phyloP scores from a whole-genome alignment of 1,284 basidiomycete species.

The Cryptococcus jaspeensis region DNA sequence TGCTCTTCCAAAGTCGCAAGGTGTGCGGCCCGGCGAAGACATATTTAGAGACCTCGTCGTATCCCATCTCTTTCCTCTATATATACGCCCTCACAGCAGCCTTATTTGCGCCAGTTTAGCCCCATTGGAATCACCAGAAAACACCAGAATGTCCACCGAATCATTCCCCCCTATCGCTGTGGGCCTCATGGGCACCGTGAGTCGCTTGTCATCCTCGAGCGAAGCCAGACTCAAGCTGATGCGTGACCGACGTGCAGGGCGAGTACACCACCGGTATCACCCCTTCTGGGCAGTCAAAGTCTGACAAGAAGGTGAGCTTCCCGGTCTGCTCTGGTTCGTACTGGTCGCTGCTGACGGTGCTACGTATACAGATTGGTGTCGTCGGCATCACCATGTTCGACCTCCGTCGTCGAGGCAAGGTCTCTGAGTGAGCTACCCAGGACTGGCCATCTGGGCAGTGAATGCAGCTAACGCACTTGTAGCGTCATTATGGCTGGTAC shows the following conservation, averaged over 20 bases:
- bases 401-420: conserved; percentile 79
- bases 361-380: conserved; percentile 63
- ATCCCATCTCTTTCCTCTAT: neutral
- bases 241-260: conserved; percentile 21
- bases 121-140: neutral
- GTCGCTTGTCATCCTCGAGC: conserved; percentile 8
- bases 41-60: too few relatives aligned
- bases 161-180: conserved; percentile 40
- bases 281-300: conserved; percentile 81
- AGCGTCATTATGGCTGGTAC: conserved; percentile 51
- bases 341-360: neutral
- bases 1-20: too few relatives aligned
- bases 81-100: neutral
- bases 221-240: conserved; percentile 5
- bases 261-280: conserved; percentile 94
- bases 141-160: conserved; percentile 23
- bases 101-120: neutral
- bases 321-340: neutral
- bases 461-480: neutral
- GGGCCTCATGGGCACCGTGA: conserved; percentile 50
- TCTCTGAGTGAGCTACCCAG: conserved; percentile 48
- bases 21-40: too few relatives aligned
- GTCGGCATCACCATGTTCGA: conserved; percentile 88
- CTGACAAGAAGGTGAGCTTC: conserved; percentile 77
- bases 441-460: neutral